A percentile compares a stretch with the other conserved stretches of the same genome.
Conservation (phyloP, 768 basidiomycete species). For the Xerocomus potaroensis region DNA sequence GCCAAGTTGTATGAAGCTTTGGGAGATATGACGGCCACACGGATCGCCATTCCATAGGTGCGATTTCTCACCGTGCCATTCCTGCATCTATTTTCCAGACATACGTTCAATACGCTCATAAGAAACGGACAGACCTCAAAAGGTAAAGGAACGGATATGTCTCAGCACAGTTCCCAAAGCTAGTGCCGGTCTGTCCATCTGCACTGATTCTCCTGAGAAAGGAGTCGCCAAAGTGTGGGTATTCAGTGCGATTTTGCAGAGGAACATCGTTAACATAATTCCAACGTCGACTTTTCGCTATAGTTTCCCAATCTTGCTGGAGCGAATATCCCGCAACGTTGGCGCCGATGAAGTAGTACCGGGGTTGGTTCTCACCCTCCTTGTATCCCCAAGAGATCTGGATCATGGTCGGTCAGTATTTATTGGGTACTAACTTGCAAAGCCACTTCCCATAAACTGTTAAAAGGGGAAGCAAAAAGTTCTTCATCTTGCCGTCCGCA, state of each 20-base stretch:
- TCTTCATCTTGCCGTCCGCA: not conserved
- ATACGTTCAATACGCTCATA: too few relatives aligned
- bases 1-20: too few relatives aligned
- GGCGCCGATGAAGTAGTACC: not conserved
- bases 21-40: too few relatives aligned
- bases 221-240: not conserved
- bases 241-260: not conserved
- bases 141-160: constrained; percentile 1
- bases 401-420: not conserved
- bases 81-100: too few relatives aligned
- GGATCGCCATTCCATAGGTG: too few relatives aligned
- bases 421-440: not conserved
- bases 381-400: not conserved
- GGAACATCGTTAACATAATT: too few relatives aligned
- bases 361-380: not conserved
- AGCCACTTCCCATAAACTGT: not conserved
- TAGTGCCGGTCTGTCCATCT: not conserved
- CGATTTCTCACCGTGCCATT: too few relatives aligned
- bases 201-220: not conserved
- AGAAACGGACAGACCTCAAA: not conserved
- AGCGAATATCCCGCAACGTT: not conserved
- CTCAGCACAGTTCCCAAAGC: constrained; percentile 1
- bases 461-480: not conserved
- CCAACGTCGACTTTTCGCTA: not conserved
- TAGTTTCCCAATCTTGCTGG: not conserved